phyloP scores from a whole-genome alignment of 352 stramenopile species.

The Globisporangium yorkense region DNA sequence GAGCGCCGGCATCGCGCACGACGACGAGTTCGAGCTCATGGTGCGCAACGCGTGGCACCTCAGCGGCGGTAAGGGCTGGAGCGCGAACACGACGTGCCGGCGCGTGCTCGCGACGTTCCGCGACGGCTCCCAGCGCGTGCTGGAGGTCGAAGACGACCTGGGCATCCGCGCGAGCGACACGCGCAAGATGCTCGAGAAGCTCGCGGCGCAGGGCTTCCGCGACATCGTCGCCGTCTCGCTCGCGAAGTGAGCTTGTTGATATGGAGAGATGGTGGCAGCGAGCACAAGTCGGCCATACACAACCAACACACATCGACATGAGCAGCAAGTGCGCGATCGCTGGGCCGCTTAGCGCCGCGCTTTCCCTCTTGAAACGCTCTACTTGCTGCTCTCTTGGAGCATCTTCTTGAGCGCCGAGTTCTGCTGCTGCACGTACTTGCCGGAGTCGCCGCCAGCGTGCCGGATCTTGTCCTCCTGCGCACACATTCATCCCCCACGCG shows the following conservation, averaged over 20 bases:
- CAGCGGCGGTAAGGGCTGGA: conserved; percentile 65
- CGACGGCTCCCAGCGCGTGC: conserved; percentile 61
- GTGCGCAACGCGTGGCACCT: conserved; percentile 85
- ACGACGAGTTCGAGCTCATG: conserved; percentile 88
- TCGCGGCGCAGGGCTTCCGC: conserved; percentile 43
- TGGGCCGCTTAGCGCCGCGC: too few relatives aligned
- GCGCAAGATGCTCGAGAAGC: conserved; percentile 43
- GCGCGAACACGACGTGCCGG: conserved; percentile 68
- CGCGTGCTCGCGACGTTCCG: conserved; percentile 67
- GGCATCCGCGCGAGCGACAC: conserved; percentile 40
- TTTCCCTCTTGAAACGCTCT: background rate
- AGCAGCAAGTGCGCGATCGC: too few relatives aligned
- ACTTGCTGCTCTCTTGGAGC: conserved; percentile 30
- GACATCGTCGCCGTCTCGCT: conserved; percentile 54
- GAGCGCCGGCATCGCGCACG: conserved; percentile 63
- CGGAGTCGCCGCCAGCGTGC: conserved; percentile 34
- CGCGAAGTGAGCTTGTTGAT: conserved; percentile 1
- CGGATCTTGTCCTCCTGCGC: conserved; percentile 63
- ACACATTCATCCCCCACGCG: background rate
- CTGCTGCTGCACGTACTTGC: conserved; percentile 52
- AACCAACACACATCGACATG: too few relatives aligned
- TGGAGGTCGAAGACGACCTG: conserved; percentile 69
- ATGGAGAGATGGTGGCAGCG: too few relatives aligned
- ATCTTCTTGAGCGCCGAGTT: conserved; percentile 60
- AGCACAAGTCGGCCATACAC: too few relatives aligned